Evolutionary conservation across 495 filamentous ascomycete species (phyloP).

Genomic region (Penicillium coprophilum): DNA sequence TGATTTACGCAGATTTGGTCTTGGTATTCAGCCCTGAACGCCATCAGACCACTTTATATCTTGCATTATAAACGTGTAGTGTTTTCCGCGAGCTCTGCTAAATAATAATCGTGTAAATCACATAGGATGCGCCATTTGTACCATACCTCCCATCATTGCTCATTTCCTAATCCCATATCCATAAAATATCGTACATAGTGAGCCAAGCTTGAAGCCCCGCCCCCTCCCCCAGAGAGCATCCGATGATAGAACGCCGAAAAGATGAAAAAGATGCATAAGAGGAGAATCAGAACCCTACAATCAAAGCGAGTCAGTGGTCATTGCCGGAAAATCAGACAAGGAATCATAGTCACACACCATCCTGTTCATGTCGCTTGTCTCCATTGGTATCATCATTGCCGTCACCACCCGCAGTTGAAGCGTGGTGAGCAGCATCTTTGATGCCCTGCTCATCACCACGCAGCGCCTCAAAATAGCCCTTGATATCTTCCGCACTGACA

Average conservation of each 20-base stretch:
- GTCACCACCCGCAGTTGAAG: slow-evolving; percentile 25
- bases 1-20: neutral
- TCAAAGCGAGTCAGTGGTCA: neutral
- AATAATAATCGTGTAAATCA: neutral
- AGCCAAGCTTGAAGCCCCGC: neutral
- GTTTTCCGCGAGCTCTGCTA: neutral
- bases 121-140: neutral
- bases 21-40: neutral
- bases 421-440: slow-evolving; percentile 42
- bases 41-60: neutral
- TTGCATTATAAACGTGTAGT: neutral
- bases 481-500: slow-evolving; percentile 92
- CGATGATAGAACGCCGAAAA: neutral
- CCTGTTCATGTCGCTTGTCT: slow-evolving; percentile 37
- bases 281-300: slow-evolving; percentile 20
- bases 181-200: slow-evolving; percentile 3
- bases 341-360: slow-evolving; percentile 29
- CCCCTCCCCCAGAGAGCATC: neutral
- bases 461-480: slow-evolving; percentile 89
- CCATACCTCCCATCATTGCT: neutral
- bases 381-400: slow-evolving; percentile 24
- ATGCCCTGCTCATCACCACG: slow-evolving; percentile 75
- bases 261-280: neutral
- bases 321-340: neutral
- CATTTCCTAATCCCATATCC: neutral